Base-by-base conservation (phyloP, 108 stramenopile genomes). In the Nitzschia sp. region DNA sequence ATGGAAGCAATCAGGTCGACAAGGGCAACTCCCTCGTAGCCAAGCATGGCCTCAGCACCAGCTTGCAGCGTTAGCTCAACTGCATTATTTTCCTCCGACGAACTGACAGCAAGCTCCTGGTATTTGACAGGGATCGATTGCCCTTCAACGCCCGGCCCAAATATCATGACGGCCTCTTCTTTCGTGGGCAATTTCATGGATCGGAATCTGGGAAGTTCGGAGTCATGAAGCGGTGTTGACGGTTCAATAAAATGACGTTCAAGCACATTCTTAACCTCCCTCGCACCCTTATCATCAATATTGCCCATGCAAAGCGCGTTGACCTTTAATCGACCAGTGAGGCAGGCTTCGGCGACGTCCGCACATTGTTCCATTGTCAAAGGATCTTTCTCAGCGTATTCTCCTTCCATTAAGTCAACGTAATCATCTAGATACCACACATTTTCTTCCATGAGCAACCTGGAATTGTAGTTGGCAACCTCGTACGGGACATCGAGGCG, bases 331-430 rank as follows among this genome's bases (percentile, higher is more conserved):
- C 86, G 64, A 17, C 86, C 88, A 36, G 76, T 82, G 2, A 92
- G 60, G 42, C 86, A 85, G 26, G 85, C 64, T 61, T 88, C 86
- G 0, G 84, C 90, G 54, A 85, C 75, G 30, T 70, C 46, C 25
- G 84, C 94, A 60, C 94, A 95, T 67, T 95, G 89, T 60, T 88
- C 81, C 86, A 95, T 85, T 5, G 84, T 90, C 19, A 95, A 71
- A 32, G 91, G 91, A 32, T 87, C 75, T 18, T 72, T 70, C 11
- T 84, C 85, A 17, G 87, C 86, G 36, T 75, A 59, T 15, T 84
- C 79, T 25, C 90, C 90, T 60, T 94, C 90, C 83, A 94, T 85
- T 66, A 85, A 88, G 38, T 72, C 74, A n/a, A 87, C 72, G 59
- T 95, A 95, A 45, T 92, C 74, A 35, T 79, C 80, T 17, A 93